Base-by-base conservation (phyloP, 768 basidiomycete species). In the Amanita polypyramis region DNA sequence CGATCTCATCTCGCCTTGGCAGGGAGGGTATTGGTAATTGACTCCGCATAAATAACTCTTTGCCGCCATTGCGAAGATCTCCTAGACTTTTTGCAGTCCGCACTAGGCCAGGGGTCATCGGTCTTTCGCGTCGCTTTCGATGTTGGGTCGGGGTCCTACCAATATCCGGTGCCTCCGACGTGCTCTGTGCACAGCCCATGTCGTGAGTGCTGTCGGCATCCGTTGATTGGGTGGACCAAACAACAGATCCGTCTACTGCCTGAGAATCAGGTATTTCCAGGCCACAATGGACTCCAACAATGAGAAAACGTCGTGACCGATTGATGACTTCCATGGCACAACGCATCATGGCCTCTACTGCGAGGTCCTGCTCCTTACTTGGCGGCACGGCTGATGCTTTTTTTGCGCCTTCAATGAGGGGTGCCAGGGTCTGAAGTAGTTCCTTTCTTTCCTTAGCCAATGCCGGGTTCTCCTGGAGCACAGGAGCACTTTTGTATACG, bases 281-380 rank as follows among this genome's bases (percentile, higher is more conserved):
- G 15, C 85, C 86, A 60, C 82, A 88, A 52, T 85, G 83, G 21
- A 79, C 76, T 25, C 82, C 83, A 46, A 86, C 71, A 19, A 79
- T 73, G 45, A 99, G 65, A 62, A 99, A 94, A 7, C 77, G 72
- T 45, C 85, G 76, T 11, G 95, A 83, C 58, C 79, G 82, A 19
- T 77, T 79, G 55, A 92, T 88, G 1, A 94, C 85, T 53, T 84
- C 80, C 10, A 85, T 79, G 1, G 85, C 86, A 8, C 87, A 72
- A 25, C 79, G 77, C 20, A 95, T 72, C 91, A 96, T 93, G 20
- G 69, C 70, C 45, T 82, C 76, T 11, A 85, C 76, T 58, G 89
- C 85, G 19, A 67, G 54, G 30, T 75, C 74, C 51, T 68, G 69
- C 19, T 73, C 68, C 29, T 72, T 74, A 17, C 73, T 69, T 0